Evolutionary conservation across 2,329 filamentous ascomycete species (phyloP).

Genomic region (Conoideocrella luteorostrata): DNA sequence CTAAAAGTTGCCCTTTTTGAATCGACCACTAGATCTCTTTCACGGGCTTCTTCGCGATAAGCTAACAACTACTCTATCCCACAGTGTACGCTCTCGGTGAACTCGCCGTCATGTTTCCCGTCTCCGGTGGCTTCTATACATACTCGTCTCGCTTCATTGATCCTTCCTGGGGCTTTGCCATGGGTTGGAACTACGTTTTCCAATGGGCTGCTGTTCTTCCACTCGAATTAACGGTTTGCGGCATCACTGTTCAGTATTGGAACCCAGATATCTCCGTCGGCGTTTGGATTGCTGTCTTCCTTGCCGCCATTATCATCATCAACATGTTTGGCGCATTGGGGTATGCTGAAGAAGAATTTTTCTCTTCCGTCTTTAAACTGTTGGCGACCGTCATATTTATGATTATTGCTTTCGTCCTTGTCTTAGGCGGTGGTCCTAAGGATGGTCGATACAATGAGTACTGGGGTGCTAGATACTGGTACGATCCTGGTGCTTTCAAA

Average conservation of each 20-base stretch:
- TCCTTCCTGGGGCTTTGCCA: slow-evolving; percentile 49
- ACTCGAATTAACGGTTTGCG: slow-evolving; percentile 42
- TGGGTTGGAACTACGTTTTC: slow-evolving; percentile 44
- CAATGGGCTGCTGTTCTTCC: slow-evolving; percentile 43
- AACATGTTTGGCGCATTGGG: slow-evolving; percentile 46
- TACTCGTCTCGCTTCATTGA: slow-evolving; percentile 54
- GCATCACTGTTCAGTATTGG: slow-evolving; percentile 47
- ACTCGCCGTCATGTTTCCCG: slow-evolving; percentile 50
- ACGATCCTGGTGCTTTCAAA: slow-evolving; percentile 52
- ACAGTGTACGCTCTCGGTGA: slow-evolving; percentile 51
- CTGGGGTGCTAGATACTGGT: slow-evolving; percentile 44
- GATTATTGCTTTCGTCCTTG: slow-evolving; percentile 53
- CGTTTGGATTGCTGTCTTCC: slow-evolving; percentile 47
- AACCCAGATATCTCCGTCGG: slow-evolving; percentile 34
- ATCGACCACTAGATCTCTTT: neutral
- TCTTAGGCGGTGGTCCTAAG: slow-evolving; percentile 53
- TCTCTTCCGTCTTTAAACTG: slow-evolving; percentile 46
- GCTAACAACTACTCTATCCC: neutral
- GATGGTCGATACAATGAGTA: slow-evolving; percentile 38
- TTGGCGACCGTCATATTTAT: slow-evolving; percentile 50
- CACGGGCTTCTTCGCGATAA: neutral
- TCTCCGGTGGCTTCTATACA: slow-evolving; percentile 54
- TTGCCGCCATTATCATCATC: slow-evolving; percentile 37
- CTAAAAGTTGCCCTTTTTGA: neutral
- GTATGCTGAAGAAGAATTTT: slow-evolving; percentile 47